Evolutionary conservation across 305 asterid genomes (phyloP).

Genomic region (Rubia peregrina): DNA sequence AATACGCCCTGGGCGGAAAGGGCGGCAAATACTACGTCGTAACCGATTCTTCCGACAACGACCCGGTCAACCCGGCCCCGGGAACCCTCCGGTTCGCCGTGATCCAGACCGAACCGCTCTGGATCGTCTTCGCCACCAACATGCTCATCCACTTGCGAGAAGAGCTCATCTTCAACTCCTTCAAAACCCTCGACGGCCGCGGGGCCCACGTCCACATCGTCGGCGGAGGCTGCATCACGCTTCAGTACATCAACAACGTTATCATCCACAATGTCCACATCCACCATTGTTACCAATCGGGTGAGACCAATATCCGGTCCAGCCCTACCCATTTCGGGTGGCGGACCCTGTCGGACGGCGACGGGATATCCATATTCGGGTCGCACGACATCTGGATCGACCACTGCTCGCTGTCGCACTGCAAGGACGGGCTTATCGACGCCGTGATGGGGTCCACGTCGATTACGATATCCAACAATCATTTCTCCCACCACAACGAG

Average conservation of each 20-base stretch:
- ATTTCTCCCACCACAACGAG: constrained; percentile 81
- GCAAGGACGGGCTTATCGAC: constrained; percentile 84
- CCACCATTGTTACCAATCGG: constrained; percentile 71
- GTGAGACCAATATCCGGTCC: constrained; percentile 65
- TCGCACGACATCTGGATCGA: constrained; percentile 76
- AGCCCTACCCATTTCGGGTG: constrained; percentile 83
- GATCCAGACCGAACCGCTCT: constrained; percentile 77
- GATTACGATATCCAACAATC: constrained; percentile 71
- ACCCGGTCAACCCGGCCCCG: constrained; percentile 60
- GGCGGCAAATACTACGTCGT: constrained; percentile 91
- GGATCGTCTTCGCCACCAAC: constrained; percentile 77
- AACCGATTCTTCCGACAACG: constrained; percentile 79
- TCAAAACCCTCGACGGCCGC: constrained; percentile 90
- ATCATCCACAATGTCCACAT: constrained; percentile 80
- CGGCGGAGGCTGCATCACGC: constrained; percentile 91
- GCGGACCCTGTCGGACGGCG: constrained; percentile 71
- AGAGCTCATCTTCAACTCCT: constrained; percentile 86
- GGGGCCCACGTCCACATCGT: constrained; percentile 69
- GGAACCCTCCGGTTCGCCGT: constrained; percentile 91
- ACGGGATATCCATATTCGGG: constrained; percentile 80
- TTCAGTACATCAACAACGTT: constrained; percentile 61
- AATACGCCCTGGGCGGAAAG: constrained; percentile 79
- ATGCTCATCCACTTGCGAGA: constrained; percentile 71
- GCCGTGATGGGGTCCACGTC: constrained; percentile 90
- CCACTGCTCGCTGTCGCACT: constrained; percentile 71